These are phyloP conservation scores for Grammothele lineata DNA, from an alignment of 768 basidiomycete species.

Conservation along the genomic window DNA sequence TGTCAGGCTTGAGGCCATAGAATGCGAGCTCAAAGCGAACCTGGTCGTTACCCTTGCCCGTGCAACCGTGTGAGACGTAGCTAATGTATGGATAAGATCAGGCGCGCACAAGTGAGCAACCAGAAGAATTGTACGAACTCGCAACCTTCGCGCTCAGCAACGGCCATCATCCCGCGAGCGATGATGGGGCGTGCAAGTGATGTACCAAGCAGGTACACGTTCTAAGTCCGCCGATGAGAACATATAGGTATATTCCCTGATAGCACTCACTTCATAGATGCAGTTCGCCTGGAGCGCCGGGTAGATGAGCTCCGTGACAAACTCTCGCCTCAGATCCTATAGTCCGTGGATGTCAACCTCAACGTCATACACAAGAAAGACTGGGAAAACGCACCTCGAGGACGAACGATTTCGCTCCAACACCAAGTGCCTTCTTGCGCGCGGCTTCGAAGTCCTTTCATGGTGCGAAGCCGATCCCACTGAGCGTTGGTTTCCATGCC, in stretches of 20 bases:
- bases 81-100: too few species aligned
- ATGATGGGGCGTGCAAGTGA: constrained; percentile 98
- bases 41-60: constrained; percentile 99
- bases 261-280: constrained; percentile 90
- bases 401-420: constrained; percentile 97
- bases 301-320: constrained; percentile 94
- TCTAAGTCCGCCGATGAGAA: constrained; percentile 40
- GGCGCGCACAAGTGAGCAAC: too few species aligned
- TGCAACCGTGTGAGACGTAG: constrained; percentile 99
- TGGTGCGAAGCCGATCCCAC: background rate
- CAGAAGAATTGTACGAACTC: too few species aligned
- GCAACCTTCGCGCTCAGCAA: constrained; percentile 90
- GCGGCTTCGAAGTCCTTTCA: constrained; percentile 90
- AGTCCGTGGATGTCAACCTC: background rate
- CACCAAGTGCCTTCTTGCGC: constrained; percentile 79
- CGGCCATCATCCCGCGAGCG: constrained; percentile 96
- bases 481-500: too few species aligned
- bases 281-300: constrained; percentile 98
- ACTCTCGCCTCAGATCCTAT: constrained; percentile 91
- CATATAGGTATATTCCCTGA: background rate
- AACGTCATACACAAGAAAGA: background rate
- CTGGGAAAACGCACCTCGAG: constrained; percentile 51
- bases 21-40: constrained; percentile 99
- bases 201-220: constrained; percentile 95
- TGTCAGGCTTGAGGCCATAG: constrained; percentile 96